phyloP scores from a whole-genome alignment of 164 flowering plant species.

The Liquidambar formosana region DNA sequence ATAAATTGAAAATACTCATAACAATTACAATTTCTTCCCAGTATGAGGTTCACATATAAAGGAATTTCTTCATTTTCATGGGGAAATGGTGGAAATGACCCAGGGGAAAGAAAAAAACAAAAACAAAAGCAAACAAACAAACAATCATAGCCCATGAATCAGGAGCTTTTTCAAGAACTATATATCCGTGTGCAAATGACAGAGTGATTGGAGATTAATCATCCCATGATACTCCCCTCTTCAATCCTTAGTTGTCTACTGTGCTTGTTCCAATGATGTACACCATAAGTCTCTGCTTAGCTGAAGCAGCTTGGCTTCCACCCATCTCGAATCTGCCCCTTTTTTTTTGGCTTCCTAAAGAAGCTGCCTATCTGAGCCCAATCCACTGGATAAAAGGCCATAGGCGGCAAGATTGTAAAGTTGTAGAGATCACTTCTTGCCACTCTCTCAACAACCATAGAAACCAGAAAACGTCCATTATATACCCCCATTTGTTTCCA shows the following conservation, averaged over 20 bases:
- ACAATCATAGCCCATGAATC: not conserved
- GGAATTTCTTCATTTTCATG: too few species aligned
- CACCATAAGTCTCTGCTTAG: slow-evolving; percentile 50
- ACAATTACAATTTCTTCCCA: too few species aligned
- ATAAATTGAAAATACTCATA: too few species aligned
- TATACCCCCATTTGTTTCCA: slow-evolving; percentile 88
- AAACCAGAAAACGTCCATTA: slow-evolving; percentile 85
- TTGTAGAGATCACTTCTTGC: slow-evolving; percentile 13
- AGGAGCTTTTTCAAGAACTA: slow-evolving; percentile 12
- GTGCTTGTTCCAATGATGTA: slow-evolving; percentile 85
- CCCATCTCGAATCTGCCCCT: slow-evolving; percentile 44
- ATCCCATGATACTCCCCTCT: slow-evolving; percentile 63
- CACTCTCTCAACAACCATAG: slow-evolving; percentile 57
- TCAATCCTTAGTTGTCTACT: slow-evolving; percentile 56
- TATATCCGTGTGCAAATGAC: slow-evolving; percentile 42
- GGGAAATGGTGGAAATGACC: too few species aligned
- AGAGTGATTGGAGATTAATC: slow-evolving; percentile 51
- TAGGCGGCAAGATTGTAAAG: slow-evolving; percentile 59
- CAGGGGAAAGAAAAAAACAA: too few species aligned
- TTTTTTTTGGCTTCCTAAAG: slow-evolving; percentile 39
- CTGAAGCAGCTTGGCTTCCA: slow-evolving; percentile 49
- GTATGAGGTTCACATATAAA: too few species aligned
- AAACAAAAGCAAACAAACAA: too few species aligned
- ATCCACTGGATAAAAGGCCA: slow-evolving; percentile 77
- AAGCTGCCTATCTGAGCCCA: slow-evolving; percentile 54